phyloP scores from a whole-genome alignment of 2,329 filamentous ascomycete species.

The Emericellopsis cladophorae region DNA sequence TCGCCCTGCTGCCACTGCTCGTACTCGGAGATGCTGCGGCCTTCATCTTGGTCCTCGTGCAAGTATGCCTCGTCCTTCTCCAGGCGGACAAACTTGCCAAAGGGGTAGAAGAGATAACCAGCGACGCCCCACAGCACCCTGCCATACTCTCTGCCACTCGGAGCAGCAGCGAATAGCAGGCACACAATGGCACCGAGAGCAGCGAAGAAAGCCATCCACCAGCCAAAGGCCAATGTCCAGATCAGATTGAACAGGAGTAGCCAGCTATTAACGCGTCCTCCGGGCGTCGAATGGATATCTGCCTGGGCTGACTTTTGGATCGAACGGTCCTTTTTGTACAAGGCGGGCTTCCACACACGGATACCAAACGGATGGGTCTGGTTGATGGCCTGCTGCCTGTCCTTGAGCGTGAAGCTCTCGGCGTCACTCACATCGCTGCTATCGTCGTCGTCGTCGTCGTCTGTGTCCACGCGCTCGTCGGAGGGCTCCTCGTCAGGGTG shows the following conservation, averaged over 20 bases:
- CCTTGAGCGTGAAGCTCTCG: constrained; percentile 95
- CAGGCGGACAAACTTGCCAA: constrained; percentile 89
- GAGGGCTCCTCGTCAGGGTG: constrained; percentile 9
- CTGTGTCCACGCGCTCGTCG: constrained; percentile 12
- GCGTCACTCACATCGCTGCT: constrained; percentile 72
- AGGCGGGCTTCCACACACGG: constrained; percentile 92
- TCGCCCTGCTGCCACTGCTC: constrained; percentile 98
- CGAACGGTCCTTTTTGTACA: constrained; percentile 96
- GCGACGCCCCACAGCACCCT: constrained; percentile 73
- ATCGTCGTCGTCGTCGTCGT: constrained; percentile 32
- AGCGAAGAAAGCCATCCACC: constrained; percentile 81
- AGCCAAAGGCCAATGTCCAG: constrained; percentile 88
- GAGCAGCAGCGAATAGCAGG: constrained; percentile 64
- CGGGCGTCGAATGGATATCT: constrained; percentile 91
- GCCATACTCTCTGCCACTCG: constrained; percentile 77
- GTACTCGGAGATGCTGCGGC: constrained; percentile 94
- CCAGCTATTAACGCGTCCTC: constrained; percentile 73
- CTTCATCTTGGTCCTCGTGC: constrained; percentile 90
- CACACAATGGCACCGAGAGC: constrained; percentile 65
- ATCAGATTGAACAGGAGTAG: constrained; percentile 77
- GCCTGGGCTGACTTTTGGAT: constrained; percentile 94
- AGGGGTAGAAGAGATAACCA: constrained; percentile 85
- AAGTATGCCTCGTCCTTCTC: constrained; percentile 90
- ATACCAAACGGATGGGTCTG: constrained; percentile 98
- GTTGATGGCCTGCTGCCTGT: constrained; percentile 95